A percentile compares a stretch with the other conserved stretches of the same genome.
These are phyloP conservation scores for Mortierella sp. DNA, from an alignment of 371 early-diverging fungal genomes.

Conservation along the genomic window DNA sequence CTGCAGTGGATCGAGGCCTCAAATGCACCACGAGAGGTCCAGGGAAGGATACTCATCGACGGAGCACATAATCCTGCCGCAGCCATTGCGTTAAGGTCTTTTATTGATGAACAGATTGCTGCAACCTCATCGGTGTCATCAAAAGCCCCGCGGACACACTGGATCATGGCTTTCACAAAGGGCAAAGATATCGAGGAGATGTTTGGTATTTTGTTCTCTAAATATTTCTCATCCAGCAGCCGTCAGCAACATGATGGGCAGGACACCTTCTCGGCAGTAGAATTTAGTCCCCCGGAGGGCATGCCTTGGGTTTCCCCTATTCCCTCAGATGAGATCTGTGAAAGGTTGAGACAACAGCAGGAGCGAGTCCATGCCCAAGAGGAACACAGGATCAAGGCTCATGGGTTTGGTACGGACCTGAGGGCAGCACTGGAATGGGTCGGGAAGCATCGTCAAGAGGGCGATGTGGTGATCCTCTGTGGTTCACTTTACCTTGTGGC, in stretches of 20 bases:
- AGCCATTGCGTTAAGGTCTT: constrained; percentile 68
- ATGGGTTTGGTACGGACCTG: constrained; percentile 32
- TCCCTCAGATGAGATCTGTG: constrained; percentile 51
- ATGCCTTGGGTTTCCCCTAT: constrained; percentile 89
- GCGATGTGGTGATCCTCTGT: constrained; percentile 73
- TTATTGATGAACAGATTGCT: constrained; percentile 62
- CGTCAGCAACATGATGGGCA: constrained; percentile 59
- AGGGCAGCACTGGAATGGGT: constrained; percentile 44
- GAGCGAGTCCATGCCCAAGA: not conserved
- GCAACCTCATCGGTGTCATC: constrained; percentile 3
- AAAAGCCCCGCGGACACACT: constrained; percentile 60
- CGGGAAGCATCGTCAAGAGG: constrained; percentile 23
- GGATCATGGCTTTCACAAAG: constrained; percentile 82
- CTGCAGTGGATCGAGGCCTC: constrained; percentile 72
- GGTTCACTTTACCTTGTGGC: constrained; percentile 91
- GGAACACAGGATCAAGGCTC: constrained; percentile 13
- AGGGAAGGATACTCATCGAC: constrained; percentile 73
- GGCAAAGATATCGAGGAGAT: constrained; percentile 77
- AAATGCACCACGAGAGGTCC: constrained; percentile 21
- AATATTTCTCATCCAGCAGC: constrained; percentile 3
- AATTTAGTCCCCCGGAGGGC: constrained; percentile 80
- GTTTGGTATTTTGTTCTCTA: constrained; percentile 63
- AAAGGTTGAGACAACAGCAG: constrained; percentile 45
- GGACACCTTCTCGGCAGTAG: constrained; percentile 73
- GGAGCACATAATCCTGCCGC: constrained; percentile 93